Conservation (phyloP, 163 green algal genomes). For the Scenedesmus sp. region DNA sequence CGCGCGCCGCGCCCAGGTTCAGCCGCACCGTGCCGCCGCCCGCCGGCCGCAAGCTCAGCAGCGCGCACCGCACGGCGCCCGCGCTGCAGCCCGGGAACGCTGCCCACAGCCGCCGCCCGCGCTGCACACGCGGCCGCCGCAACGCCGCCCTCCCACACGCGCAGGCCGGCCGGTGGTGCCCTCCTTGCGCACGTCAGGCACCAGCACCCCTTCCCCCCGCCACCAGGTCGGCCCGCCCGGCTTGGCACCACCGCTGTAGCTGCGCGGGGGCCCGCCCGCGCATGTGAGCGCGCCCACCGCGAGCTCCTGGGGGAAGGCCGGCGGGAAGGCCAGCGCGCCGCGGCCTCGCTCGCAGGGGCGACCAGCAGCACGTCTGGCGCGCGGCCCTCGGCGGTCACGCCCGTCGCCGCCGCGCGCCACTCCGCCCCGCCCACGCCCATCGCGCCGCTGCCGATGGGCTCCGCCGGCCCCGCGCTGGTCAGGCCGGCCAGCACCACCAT, state of each 20-base stretch:
- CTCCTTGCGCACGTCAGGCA: not conserved
- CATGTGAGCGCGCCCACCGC: conserved; percentile 21
- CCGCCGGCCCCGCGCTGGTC: too few relatives aligned
- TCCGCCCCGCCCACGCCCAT: not conserved
- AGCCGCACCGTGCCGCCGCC: too few relatives aligned
- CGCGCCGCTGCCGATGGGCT: not conserved
- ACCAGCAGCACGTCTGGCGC: conserved; percentile 21
- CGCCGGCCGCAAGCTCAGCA: too few relatives aligned
- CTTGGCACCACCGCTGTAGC: not conserved
- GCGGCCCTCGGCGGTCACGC: not conserved
- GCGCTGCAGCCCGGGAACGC: conserved; percentile 10
- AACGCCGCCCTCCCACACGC: not conserved
- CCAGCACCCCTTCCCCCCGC: conserved; percentile 10
- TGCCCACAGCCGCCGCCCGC: conserved; percentile 17
- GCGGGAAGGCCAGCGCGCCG: not conserved
- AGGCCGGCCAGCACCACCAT: conserved; percentile 39
- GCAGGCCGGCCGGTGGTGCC: not conserved
- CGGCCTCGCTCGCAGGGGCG: conserved; percentile 17
- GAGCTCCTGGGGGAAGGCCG: not conserved
- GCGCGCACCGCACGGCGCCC: not conserved
- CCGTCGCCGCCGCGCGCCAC: conserved; percentile 7
- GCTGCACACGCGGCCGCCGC: conserved; percentile 29
- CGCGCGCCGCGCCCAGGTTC: too few relatives aligned
- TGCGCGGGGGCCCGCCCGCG: too few relatives aligned
- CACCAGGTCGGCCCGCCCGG: conserved; percentile 14